A percentile compares a stretch with the other conserved stretches of the same genome.
Conservation (phyloP, 2,329 filamentous ascomycete genomes). For the Metarhizium robertsii region DNA sequence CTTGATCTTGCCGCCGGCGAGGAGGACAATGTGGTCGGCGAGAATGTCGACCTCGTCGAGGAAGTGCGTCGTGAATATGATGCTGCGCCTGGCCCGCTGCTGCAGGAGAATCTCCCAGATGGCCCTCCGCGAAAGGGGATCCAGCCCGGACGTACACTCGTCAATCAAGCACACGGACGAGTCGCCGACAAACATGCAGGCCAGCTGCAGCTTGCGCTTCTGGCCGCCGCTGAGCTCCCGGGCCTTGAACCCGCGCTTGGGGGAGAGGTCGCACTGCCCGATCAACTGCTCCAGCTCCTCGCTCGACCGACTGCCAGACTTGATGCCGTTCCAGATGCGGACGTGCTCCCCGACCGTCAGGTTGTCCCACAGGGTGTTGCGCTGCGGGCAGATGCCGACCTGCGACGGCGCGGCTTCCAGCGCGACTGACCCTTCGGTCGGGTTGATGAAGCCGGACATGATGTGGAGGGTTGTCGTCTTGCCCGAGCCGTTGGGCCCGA, state of each 20-base stretch:
- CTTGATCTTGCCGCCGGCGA: slow-evolving; percentile 53
- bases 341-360: slow-evolving; percentile 59
- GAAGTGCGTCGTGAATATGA: slow-evolving; percentile 62
- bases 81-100: slow-evolving; percentile 51
- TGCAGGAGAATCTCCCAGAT: slow-evolving; percentile 63
- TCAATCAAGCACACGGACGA: slow-evolving; percentile 59
- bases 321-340: slow-evolving; percentile 52
- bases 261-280: slow-evolving; percentile 47
- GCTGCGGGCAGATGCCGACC: slow-evolving; percentile 52
- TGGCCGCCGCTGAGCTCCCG: slow-evolving; percentile 57
- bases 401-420: slow-evolving; percentile 42
- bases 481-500: slow-evolving; percentile 62
- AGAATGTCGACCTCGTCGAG: slow-evolving; percentile 61
- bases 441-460: slow-evolving; percentile 53
- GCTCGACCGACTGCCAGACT: slow-evolving; percentile 33
- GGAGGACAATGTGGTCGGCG: slow-evolving; percentile 57
- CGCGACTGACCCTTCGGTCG: slow-evolving; percentile 49
- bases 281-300: slow-evolving; percentile 42
- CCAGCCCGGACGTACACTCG: slow-evolving; percentile 59
- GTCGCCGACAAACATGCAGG: slow-evolving; percentile 62
- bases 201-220: slow-evolving; percentile 60
- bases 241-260: slow-evolving; percentile 45
- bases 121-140: slow-evolving; percentile 55
- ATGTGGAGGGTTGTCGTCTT: slow-evolving; percentile 66
- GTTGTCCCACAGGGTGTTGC: slow-evolving; percentile 59